Percentiles rank a stretch among this genome's conserved stretches.
Evolutionary conservation across 495 filamentous ascomycete species (phyloP).

Genomic region (Peziza echinospora): DNA sequence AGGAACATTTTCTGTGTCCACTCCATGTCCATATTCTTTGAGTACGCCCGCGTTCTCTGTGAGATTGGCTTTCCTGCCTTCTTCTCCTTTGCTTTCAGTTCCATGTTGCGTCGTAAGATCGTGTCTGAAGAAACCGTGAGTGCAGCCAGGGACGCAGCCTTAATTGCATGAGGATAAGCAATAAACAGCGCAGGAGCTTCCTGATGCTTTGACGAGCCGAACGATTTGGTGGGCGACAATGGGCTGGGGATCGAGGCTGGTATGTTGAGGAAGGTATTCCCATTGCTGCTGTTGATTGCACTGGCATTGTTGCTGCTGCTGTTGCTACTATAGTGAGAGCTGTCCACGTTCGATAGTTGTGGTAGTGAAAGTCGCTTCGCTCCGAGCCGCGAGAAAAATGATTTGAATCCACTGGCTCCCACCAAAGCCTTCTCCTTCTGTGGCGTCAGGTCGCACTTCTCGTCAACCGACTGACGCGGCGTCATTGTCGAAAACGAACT

Average conservation of each 20-base stretch:
- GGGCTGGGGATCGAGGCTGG: slow-evolving; percentile 11
- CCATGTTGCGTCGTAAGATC: slow-evolving; percentile 38
- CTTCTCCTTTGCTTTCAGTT: slow-evolving; percentile 7
- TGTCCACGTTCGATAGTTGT: slow-evolving; percentile 14
- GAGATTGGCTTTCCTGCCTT: slow-evolving; percentile 13
- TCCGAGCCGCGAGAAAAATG: slow-evolving; percentile 18
- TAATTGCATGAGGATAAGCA: slow-evolving; percentile 67
- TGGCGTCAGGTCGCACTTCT: neutral
- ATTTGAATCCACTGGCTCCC: slow-evolving; percentile 13
- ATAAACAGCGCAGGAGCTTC: slow-evolving; percentile 55
- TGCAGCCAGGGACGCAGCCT: slow-evolving; percentile 30
- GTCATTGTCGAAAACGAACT: neutral
- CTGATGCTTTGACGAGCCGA: slow-evolving; percentile 6
- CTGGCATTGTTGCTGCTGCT: too few relatives aligned
- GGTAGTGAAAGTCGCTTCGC: slow-evolving; percentile 12
- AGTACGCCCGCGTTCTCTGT: slow-evolving; percentile 27
- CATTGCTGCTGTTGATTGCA: too few relatives aligned
- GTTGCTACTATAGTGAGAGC: slow-evolving; percentile 9
- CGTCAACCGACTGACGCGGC: neutral
- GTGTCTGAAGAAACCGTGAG: slow-evolving; percentile 31
- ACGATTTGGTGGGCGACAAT: slow-evolving; percentile 7
- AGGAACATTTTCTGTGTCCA: slow-evolving; percentile 73
- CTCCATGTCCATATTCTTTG: slow-evolving; percentile 42
- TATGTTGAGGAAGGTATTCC: slow-evolving; percentile 13
- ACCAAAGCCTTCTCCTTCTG: neutral